Conservation (phyloP, 768 basidiomycete species). For the Hericium coralloides region DNA sequence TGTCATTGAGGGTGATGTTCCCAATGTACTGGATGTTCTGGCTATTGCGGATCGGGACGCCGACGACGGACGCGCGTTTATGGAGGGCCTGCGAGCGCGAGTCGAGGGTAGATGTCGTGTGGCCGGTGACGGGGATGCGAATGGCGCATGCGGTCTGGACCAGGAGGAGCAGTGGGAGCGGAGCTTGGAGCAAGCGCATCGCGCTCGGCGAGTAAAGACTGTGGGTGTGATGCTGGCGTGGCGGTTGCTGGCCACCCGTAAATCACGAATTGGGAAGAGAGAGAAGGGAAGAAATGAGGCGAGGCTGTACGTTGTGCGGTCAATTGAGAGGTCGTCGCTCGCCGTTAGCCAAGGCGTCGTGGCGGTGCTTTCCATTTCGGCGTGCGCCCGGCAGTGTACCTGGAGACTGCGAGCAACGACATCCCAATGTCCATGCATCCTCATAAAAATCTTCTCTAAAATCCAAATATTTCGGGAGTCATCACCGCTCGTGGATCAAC, state of each 20-base stretch:
- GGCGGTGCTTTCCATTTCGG: background rate
- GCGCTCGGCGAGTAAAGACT: background rate
- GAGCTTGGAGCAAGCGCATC: slow-evolving; percentile 5
- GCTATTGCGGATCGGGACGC: slow-evolving; percentile 47
- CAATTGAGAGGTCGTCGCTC: background rate
- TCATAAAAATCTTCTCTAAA: no score
- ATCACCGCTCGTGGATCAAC: no score
- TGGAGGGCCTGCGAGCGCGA: background rate
- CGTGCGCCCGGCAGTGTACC: no score
- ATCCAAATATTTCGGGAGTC: no score
- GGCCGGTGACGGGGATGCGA: slow-evolving; percentile 4
- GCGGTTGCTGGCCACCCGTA: background rate
- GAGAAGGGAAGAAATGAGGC: no score
- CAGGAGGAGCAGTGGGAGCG: background rate
- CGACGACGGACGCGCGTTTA: slow-evolving; percentile 4
- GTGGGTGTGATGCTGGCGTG: background rate
- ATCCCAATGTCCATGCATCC: no score
- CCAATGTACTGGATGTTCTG: slow-evolving; percentile 67
- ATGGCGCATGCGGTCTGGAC: slow-evolving; percentile 5
- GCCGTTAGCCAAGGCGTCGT: background rate
- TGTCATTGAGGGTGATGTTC: slow-evolving; percentile 61
- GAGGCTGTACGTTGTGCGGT: no score
- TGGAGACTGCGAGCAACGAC: no score
- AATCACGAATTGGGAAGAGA: no score
- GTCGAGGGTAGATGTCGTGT: background rate